Evolutionary conservation across 2,329 filamentous ascomycete genomes (phyloP).

Genomic region (Claviceps africana): DNA sequence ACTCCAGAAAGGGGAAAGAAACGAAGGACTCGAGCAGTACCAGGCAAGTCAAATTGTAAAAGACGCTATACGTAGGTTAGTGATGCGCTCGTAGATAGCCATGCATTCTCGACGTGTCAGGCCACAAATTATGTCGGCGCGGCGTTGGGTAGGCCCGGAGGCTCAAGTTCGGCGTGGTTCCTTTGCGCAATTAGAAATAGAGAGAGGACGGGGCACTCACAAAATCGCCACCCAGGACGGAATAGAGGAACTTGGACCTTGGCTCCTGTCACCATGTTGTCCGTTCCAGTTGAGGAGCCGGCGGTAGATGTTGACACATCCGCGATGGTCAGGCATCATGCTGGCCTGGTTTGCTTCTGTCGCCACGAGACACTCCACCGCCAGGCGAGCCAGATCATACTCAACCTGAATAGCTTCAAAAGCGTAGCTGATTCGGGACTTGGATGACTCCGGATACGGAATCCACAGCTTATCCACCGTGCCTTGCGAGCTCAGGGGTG

Average conservation of each 20-base stretch:
- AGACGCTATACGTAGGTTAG: slow-evolving; percentile 1
- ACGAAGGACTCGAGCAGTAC: slow-evolving; percentile 5
- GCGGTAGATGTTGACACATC: slow-evolving; percentile 2
- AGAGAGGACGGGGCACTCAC: slow-evolving; percentile 1
- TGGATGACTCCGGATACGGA: slow-evolving; percentile 4
- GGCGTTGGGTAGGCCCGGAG: too few species aligned
- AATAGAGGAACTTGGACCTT: neutral
- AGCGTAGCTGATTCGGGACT: neutral
- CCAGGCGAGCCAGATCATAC: slow-evolving; percentile 3
- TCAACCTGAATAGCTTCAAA: neutral
- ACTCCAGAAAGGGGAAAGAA: neutral
- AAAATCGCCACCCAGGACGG: slow-evolving; percentile 4
- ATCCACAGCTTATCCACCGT: slow-evolving; percentile 2
- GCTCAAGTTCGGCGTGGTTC: neutral
- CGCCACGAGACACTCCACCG: neutral
- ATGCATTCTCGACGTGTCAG: too few species aligned
- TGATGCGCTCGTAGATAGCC: neutral
- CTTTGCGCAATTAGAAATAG: too few species aligned
- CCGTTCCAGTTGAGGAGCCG: neutral
- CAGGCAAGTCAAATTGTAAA: slow-evolving; percentile 5
- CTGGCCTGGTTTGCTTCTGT: neutral
- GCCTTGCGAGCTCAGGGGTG: neutral
- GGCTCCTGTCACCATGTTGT: neutral
- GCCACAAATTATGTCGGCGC: neutral
- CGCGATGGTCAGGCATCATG: slow-evolving; percentile 2